Evolutionary conservation across 371 early-diverging fungal species (phyloP), one percentile per base, ranked within the genome.

Genomic region (Mucor saturninus): DNA sequence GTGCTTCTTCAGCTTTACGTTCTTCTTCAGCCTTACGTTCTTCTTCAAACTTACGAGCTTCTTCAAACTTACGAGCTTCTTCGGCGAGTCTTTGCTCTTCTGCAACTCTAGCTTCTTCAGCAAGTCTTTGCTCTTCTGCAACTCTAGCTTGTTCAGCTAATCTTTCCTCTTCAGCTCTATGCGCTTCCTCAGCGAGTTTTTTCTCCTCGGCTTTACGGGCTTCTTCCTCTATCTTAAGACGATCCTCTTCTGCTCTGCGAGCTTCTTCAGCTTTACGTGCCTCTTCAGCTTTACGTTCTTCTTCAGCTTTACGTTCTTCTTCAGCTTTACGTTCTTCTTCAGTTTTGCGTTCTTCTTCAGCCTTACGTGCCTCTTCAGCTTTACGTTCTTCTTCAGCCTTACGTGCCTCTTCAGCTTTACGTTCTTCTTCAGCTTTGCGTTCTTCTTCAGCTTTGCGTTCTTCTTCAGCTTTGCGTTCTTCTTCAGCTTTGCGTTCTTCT

Each of bases 261-360:
- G 21, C 43, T 28, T 63, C 64, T 14, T 57, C 52, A 1, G 54
- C 50, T 32, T 40, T 38, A 11, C 26, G 50, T 46, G 39, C 64
- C 15, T 64, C 59, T 15, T 15, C 54, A 5, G 32, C 1, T 7
- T 46, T 14, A 2, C n/a, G 48, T 52, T 67, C 67, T 2, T 53
- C 63, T 39, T 68, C 68, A 21, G 46, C 54, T 29, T 39, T 40
- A 2, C 63, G 39, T 21, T 30, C 51, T 32, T 56, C 57, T 51
- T 63, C 63, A 31, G 32, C 62, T 1, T 9, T 21, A n/a, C 43
- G 13, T 15, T 38, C 61, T 39, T 61, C 59, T 54, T 66, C 61
- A 6, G 40, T 32, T 15, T 30, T n/a, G 0, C 54, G 5, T 1
- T 11, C 60, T 21, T 60, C 53, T 32, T 52, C 51, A 42, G 52